Conservation (phyloP, 371 early-diverging fungal species). For the Coemansia sp. region DNA sequence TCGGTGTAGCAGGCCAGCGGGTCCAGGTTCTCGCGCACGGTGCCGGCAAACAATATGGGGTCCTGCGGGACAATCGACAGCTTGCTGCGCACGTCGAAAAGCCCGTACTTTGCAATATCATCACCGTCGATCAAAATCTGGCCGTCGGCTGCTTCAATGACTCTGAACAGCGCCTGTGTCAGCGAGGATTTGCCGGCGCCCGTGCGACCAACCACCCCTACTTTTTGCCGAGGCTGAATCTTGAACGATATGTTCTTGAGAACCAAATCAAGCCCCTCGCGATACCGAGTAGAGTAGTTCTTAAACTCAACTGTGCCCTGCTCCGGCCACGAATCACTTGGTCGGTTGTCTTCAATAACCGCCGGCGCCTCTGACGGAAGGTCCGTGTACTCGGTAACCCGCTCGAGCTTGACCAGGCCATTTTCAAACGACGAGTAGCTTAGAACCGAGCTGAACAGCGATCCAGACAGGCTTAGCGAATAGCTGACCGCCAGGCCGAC, state of each 20-base stretch:
- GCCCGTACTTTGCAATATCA: slow-evolving; percentile 43
- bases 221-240: slow-evolving; percentile 26
- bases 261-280: slow-evolving; percentile 49
- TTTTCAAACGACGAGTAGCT: slow-evolving; percentile 1
- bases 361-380: slow-evolving; percentile 56
- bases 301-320: slow-evolving; percentile 55
- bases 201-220: slow-evolving; percentile 53
- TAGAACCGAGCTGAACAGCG: slow-evolving; percentile 3
- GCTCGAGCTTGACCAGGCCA: slow-evolving; percentile 34
- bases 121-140: slow-evolving; percentile 55
- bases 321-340: slow-evolving; percentile 55
- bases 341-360: slow-evolving; percentile 47
- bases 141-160: slow-evolving; percentile 52
- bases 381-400: slow-evolving; percentile 45
- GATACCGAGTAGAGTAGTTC: slow-evolving; percentile 54
- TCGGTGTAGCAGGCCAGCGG: slow-evolving; percentile 52
- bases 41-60: slow-evolving; percentile 59
- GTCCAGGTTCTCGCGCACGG: slow-evolving; percentile 59
- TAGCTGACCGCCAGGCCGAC: slow-evolving; percentile 21
- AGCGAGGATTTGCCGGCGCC: slow-evolving; percentile 57
- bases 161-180: slow-evolving; percentile 53
- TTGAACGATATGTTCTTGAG: slow-evolving; percentile 50
- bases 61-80: slow-evolving; percentile 61
- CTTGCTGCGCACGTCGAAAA: slow-evolving; percentile 51
- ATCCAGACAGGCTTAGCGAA: slow-evolving; percentile 9